Evolutionary conservation across 2,329 filamentous ascomycete genomes (phyloP).

Genomic region (Zymoseptoria brevis): DNA sequence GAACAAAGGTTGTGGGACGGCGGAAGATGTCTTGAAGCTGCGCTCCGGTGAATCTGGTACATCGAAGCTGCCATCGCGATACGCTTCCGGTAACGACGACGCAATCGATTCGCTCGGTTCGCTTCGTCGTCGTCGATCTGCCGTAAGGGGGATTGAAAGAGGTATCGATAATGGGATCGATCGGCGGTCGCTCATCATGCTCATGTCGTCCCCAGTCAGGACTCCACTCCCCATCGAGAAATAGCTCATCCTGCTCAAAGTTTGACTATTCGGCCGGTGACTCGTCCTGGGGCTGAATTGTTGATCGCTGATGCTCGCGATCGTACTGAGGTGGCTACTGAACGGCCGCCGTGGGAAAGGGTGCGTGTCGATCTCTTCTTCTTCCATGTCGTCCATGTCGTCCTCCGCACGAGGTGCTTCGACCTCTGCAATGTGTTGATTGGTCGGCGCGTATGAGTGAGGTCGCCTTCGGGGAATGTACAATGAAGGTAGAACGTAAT

Average conservation of each 20-base stretch:
- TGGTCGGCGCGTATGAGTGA: neutral
- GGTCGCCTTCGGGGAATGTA: slow-evolving; percentile 26
- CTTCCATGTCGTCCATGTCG: slow-evolving; percentile 15
- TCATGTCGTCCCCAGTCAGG: slow-evolving; percentile 25
- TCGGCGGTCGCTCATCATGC: neutral
- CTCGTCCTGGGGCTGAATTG: slow-evolving; percentile 17
- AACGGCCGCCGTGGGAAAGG: slow-evolving; percentile 26
- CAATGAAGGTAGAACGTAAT: slow-evolving; percentile 27
- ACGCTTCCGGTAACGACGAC: slow-evolving; percentile 11
- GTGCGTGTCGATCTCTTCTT: slow-evolving; percentile 24
- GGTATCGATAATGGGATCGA: slow-evolving; percentile 12
- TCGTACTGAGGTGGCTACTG: slow-evolving; percentile 30
- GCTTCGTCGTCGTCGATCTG: slow-evolving; percentile 15
- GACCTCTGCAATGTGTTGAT: neutral
- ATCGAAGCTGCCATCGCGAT: slow-evolving; percentile 11
- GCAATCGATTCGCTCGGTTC: slow-evolving; percentile 20
- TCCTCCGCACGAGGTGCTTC: neutral
- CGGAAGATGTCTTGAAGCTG: slow-evolving; percentile 25
- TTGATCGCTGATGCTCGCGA: slow-evolving; percentile 27
- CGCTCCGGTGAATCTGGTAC: slow-evolving; percentile 25
- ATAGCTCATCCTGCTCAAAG: slow-evolving; percentile 19
- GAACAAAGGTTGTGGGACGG: slow-evolving; percentile 30
- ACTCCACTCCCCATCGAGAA: slow-evolving; percentile 28
- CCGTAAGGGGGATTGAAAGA: slow-evolving; percentile 12
- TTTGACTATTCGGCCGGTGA: neutral